Evolutionary conservation across 306 rosid species (phyloP).

Genomic region (Gynostemma pentaphyllum): DNA sequence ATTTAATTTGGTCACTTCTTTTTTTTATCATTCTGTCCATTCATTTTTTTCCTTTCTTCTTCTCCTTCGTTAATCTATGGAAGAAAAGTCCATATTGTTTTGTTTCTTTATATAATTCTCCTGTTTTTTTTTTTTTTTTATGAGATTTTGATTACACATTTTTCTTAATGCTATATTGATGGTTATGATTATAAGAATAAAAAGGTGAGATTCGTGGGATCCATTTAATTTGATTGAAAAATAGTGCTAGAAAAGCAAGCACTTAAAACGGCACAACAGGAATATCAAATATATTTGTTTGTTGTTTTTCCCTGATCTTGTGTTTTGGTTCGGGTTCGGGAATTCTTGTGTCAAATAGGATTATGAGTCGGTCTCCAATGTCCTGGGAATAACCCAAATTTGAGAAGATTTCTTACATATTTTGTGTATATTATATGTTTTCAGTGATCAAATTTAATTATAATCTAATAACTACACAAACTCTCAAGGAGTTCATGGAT

Average conservation of each 20-base stretch:
- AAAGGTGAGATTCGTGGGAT: conserved; percentile 11
- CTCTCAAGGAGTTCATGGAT: no score
- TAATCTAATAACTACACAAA: no score
- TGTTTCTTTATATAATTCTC: no score
- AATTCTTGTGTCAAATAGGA: not conserved
- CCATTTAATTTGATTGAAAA: not conserved
- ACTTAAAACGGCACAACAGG: conserved; percentile 8
- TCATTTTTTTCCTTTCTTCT: no score
- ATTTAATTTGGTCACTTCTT: no score
- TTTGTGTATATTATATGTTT: not conserved
- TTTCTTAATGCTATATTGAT: not conserved
- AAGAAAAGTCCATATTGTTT: no score
- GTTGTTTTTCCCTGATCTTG: not conserved
- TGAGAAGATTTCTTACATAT: not conserved
- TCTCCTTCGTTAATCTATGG: no score
- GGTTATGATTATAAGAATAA: not conserved
- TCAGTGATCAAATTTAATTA: no score
- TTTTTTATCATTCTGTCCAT: no score
- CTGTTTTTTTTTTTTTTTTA: no score
- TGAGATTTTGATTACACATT: no score
- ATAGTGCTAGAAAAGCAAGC: not conserved
- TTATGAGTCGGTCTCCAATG: not conserved
- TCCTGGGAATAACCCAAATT: not conserved
- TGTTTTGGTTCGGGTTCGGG: not conserved
- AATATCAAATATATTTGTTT: not conserved